Base-by-base conservation (phyloP, 306 rosid genomes). In the Ziziphus jujuba region DNA sequence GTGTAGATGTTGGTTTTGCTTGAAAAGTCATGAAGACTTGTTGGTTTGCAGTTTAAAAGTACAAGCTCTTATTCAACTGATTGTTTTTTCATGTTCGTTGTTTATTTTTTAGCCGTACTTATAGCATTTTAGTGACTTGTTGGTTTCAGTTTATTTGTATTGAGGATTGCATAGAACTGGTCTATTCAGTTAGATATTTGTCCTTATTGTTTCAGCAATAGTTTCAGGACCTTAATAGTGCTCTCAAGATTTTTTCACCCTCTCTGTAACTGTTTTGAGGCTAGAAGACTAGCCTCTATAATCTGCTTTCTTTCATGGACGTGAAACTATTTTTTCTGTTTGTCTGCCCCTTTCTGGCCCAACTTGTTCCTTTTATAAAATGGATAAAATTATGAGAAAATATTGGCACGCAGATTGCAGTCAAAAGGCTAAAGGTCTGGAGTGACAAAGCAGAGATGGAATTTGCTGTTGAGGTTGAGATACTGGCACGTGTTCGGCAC, bases 381-480 rank as follows among this genome's bases (percentile, higher is more conserved):
- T 49, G 36, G 25, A 40, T 56, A 56, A 20, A 59, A 36, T 68
- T 54, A 56, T 82, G 69, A 77, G 64, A 65, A 51, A 47, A 73
- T 66, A 4, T 61, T 33, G 21, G 25, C 31, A 7, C 61, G 59
- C 84, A 93, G 99, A 88, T 93, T 80, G 99, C 97, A 34, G 99
- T 90, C 61, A 93, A 90, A 79, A 88, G 99, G 75, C 85, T 93
- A 80, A 90, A 90, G 77, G 96, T 77, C 62, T 90, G 99, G 99
- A 93, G 97, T 84, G 82, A 77, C 86, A 90, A 82, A 80, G 99
- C 95, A 12, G 99, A 93, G 58, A 75, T 88, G 92, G 99, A 93
- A 69, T 93, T 93, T 71, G 80, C 97, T 56, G 95, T 85, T 40
- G 99, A 93, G 82, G 97, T 90, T 70, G 99, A 93, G 87, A 88